Conservation (phyloP, 179 eudicot genomes). For the Sideroxylon spinosum region DNA sequence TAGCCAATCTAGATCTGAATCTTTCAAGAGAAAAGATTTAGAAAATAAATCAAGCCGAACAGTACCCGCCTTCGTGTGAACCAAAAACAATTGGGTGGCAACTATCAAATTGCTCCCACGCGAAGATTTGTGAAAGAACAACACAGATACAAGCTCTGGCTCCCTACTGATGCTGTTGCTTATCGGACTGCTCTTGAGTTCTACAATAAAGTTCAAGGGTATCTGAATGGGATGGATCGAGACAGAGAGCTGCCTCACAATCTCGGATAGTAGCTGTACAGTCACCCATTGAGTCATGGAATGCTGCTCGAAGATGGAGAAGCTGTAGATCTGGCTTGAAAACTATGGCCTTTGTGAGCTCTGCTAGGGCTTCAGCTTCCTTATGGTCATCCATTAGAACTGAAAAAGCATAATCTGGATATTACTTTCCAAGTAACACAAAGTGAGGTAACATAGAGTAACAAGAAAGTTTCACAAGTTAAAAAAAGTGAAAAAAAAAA, state of each 20-base stretch:
- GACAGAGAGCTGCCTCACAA: slow-evolving; percentile 91
- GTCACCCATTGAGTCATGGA: slow-evolving; percentile 75
- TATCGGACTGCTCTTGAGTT: slow-evolving; percentile 38
- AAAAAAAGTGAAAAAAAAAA: background rate
- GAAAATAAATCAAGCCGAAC: slow-evolving; percentile 17
- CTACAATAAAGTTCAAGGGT: slow-evolving; percentile 61
- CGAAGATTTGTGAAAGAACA: slow-evolving; percentile 7
- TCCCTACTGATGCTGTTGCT: slow-evolving; percentile 22
- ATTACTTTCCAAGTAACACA: slow-evolving; percentile 4
- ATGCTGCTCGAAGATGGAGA: slow-evolving; percentile 88
- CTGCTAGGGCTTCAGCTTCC: slow-evolving; percentile 76
- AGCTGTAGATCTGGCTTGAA: slow-evolving; percentile 81
- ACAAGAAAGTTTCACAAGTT: background rate
- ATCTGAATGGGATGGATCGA: slow-evolving; percentile 63
- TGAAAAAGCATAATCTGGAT: slow-evolving; percentile 26
- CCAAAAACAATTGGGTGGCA: slow-evolving; percentile 21
- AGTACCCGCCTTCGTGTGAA: slow-evolving; percentile 5
- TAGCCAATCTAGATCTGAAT: slow-evolving; percentile 17
- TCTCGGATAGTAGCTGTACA: slow-evolving; percentile 44
- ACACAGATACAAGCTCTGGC: background rate
- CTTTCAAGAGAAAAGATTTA: slow-evolving; percentile 18
- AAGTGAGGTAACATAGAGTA: background rate
- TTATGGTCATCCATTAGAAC: slow-evolving; percentile 89
- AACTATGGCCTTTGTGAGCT: slow-evolving; percentile 69
- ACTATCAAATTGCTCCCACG: background rate